Percentiles rank a stretch among this genome's conserved stretches.
phyloP scores from a whole-genome alignment of 257 asterid genomes.

The Primulina huaijiensis region DNA sequence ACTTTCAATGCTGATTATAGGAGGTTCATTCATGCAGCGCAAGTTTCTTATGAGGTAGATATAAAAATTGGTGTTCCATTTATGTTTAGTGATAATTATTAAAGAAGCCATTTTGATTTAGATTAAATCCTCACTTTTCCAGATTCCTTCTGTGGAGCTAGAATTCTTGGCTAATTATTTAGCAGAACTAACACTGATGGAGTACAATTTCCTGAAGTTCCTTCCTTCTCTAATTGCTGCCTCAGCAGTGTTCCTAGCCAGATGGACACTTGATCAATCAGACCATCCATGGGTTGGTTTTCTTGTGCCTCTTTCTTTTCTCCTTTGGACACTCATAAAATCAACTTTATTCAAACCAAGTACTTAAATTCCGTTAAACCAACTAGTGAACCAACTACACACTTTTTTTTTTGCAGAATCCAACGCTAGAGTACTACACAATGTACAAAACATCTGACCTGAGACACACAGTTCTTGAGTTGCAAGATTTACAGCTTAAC shows the following conservation, averaged over 20 bases:
- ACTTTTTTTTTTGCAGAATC: constrained; percentile 51
- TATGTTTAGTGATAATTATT: constrained; percentile 11
- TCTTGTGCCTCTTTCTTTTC: constrained; percentile 22
- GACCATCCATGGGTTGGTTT: constrained; percentile 88
- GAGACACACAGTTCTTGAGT: constrained; percentile 50
- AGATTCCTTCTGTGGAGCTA: constrained; percentile 91
- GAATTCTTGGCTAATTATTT: constrained; percentile 91
- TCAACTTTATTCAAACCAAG: not conserved
- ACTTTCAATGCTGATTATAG: constrained; percentile 37
- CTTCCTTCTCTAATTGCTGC: constrained; percentile 93
- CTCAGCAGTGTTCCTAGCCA: constrained; percentile 86
- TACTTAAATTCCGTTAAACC: not conserved
- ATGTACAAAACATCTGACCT: constrained; percentile 55
- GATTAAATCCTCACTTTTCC: constrained; percentile 28
- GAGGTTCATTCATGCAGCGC: constrained; percentile 99
- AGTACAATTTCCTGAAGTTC: constrained; percentile 75
- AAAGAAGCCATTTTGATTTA: constrained; percentile 24
- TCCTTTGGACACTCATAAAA: not conserved
- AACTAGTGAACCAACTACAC: constrained; percentile 7
- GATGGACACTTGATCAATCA: constrained; percentile 97
- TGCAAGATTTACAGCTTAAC: constrained; percentile 71
- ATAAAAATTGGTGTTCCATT: constrained; percentile 18
- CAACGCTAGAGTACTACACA: constrained; percentile 87
- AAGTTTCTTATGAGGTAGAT: constrained; percentile 66
- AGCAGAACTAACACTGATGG: constrained; percentile 78